Base-by-base conservation (phyloP, 805 yeast genomes). In the Barnettozyma sucrosica region DNA sequence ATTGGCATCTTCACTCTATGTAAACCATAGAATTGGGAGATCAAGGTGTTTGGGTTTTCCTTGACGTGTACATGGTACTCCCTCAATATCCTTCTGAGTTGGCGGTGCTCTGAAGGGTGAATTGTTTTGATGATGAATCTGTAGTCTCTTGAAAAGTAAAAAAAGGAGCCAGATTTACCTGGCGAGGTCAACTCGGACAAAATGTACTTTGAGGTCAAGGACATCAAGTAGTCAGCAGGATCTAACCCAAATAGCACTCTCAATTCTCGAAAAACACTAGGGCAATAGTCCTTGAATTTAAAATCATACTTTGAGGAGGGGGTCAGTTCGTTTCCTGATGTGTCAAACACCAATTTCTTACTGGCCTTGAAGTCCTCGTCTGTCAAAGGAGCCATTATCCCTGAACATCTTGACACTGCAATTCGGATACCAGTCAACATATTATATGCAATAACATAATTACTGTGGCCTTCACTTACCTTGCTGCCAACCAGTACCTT, bases 391-490 rank as follows among this genome's bases (percentile, higher is more conserved):
- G 84, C 78, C 77, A 88, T 85, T 10, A 84, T 74, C 33, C 95
- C 95, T 0, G 97, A 87, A 58, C 95, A 85, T 49, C 97, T 72
- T 4, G 96, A 88, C 0, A 93, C 98, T 0, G 97, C 90, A 8
- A 89, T 95, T 48, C 99, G 76, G 41, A 93, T 93, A 2, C 99
- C 99, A 0, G 98, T 90, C 49, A 95, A 75, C 97, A 93, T 92
- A 65, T 92, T 89, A 66, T 93, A 95, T 1, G 97, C 99, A 73
- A 92, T 81, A 24, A 89, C 87, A 59, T 84, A 93, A 64, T 90
- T 93, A 44, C 81, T 89, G 62, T 93, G 98, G 38, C 97, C 97
- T 66, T 93, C 98, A 52, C 84, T 77, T 36, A 89, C 90, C 55
- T 83, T 83, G 53, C 86, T 85, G 4, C 95, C 95, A 11, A 86